Conservation (phyloP, 352 stramenopile genomes). For the Pythium guiyangense region DNA sequence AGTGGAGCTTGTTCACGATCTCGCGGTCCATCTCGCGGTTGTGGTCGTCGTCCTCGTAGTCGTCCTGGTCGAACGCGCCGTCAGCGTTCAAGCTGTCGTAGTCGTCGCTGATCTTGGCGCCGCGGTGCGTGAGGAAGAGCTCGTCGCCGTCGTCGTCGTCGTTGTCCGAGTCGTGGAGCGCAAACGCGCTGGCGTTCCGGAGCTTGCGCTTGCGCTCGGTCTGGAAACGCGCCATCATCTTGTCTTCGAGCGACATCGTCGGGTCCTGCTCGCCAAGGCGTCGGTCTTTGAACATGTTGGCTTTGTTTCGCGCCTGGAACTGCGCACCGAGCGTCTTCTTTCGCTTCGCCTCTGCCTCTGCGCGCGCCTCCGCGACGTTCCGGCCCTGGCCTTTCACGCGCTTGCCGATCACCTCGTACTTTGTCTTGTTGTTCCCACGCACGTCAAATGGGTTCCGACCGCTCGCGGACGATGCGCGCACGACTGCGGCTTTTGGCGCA, state of each 20-base stretch:
- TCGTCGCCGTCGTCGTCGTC: conserved; percentile 66
- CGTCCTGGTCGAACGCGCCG: conserved; percentile 35
- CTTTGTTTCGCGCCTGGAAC: conserved; percentile 81
- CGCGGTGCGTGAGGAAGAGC: conserved; percentile 75
- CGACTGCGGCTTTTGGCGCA: conserved; percentile 14
- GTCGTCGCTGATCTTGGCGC: conserved; percentile 63
- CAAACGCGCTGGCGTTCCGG: conserved; percentile 68
- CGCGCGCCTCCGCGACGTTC: conserved; percentile 82
- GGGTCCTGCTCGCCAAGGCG: conserved; percentile 83
- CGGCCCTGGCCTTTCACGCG: conserved; percentile 86
- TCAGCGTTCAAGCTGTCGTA: conserved; percentile 59
- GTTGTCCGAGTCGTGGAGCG: conserved; percentile 74
- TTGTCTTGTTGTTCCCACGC: conserved; percentile 79
- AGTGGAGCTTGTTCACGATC: conserved; percentile 85
- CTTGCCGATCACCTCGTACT: conserved; percentile 89
- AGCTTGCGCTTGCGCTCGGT: conserved; percentile 85
- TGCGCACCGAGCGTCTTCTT: conserved; percentile 84
- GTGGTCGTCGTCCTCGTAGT: conserved; percentile 73
- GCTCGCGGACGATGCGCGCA: conserved; percentile 16
- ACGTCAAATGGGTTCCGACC: conserved; percentile 89
- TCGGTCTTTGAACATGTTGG: conserved; percentile 86
- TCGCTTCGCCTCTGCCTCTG: conserved; percentile 79
- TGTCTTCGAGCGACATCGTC: conserved; percentile 88
- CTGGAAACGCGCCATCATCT: conserved; percentile 91
- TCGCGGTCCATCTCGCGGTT: conserved; percentile 68